Base-by-base conservation (phyloP, 1,139 yeast genomes). In the Groenewaldozyma sp. region DNA sequence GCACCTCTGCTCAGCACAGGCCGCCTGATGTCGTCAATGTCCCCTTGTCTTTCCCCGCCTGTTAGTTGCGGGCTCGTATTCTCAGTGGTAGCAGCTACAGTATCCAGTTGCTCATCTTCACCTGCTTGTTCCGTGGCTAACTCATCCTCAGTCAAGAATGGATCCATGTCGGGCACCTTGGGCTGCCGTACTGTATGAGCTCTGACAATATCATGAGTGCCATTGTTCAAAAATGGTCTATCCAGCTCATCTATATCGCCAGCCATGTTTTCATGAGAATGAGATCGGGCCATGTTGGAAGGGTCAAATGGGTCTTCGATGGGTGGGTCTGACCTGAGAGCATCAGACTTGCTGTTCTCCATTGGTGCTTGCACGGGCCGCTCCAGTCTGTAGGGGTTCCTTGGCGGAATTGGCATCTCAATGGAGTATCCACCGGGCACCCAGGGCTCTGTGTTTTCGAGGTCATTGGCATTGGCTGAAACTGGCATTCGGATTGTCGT, bases 141-240 rank as follows among this genome's bases (percentile, higher is more conserved):
- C 7, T 22, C 26, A 22, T 22, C 26, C 7, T 22, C 26, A 22
- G 7, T 7, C 26, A 22, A 7, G 26, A 22, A 22, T 22, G 26
- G 26, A 7, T 13, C 20, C n/a, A 34, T 34, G 21, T 24, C 19
- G 13, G 37, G 37, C 13, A 35, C 10, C 6, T 16, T 18, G 4
- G 37, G 37, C 31, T 27, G 21, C 11, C 37, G 21, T 22, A 4
- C 17, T 6, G 33, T 29, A 29, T 29, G 13, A 9, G 20, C 22
- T 11, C 33, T 16, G 4, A 29, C 33, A 11, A 29, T 13, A 18
- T 29, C 33, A 9, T 7, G 13, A 6, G 18, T 16, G 9, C 22
- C 18, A 18, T 29, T 29, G 18, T 5, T 29, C 5, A 9, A 7
- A 5, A 29, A 6, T 7, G 26, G 26, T 7, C 26, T 7, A 11